Conservation (phyloP, 2,329 filamentous ascomycete genomes). For the Venturia asperata region DNA sequence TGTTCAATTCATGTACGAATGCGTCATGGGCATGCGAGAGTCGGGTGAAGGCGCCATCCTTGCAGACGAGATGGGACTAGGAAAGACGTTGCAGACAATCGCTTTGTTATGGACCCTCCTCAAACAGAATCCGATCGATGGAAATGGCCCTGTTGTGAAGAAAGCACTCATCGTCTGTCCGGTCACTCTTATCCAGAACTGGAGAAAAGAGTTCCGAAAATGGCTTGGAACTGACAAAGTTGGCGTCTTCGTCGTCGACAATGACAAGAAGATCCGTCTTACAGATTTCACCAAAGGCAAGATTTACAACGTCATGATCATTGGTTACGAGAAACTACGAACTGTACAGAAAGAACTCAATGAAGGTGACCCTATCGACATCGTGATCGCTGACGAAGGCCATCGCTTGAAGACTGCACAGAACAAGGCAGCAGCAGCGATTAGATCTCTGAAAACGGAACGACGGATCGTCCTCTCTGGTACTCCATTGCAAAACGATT, state of each 20-base stretch:
- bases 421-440: slow-evolving; percentile 60
- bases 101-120: slow-evolving; percentile 63
- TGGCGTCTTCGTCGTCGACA: slow-evolving; percentile 59
- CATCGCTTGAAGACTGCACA: slow-evolving; percentile 61
- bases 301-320: slow-evolving; percentile 63
- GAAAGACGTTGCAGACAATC: slow-evolving; percentile 68
- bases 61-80: slow-evolving; percentile 69
- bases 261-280: slow-evolving; percentile 52
- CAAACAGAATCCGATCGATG: slow-evolving; percentile 62
- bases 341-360: slow-evolving; percentile 59
- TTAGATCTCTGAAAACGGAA: slow-evolving; percentile 55
- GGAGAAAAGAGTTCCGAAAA: slow-evolving; percentile 65
- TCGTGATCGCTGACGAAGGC: slow-evolving; percentile 63
- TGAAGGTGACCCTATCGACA: slow-evolving; percentile 54
- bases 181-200: slow-evolving; percentile 65
- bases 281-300: slow-evolving; percentile 63
- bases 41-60: slow-evolving; percentile 63
- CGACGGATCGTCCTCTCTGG: slow-evolving; percentile 58
- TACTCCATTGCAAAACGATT: slow-evolving; percentile 61
- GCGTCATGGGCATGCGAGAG: slow-evolving; percentile 65
- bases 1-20: slow-evolving; percentile 66
- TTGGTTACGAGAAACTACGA: slow-evolving; percentile 64
- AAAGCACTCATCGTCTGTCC: slow-evolving; percentile 69
- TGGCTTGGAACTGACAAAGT: slow-evolving; percentile 66
- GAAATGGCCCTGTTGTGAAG: slow-evolving; percentile 53